These are phyloP conservation scores for Gentiana straminea DNA, from an alignment of 257 asterid genomes.

Conservation along the genomic window DNA sequence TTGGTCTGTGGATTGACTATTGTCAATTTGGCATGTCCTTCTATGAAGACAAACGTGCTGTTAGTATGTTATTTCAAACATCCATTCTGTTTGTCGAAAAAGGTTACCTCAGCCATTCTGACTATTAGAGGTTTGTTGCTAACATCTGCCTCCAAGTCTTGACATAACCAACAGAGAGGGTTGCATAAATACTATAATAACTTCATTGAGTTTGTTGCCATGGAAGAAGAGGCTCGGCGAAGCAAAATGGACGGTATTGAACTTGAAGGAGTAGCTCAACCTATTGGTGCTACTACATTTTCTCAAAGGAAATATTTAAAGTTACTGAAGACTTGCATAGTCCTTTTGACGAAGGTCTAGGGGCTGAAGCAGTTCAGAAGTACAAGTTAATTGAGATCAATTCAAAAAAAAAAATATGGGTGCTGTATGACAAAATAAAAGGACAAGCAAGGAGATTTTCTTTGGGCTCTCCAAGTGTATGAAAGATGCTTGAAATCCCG, in stretches of 20 bases:
- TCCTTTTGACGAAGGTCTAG: conserved; percentile 37
- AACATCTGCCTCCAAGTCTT: conserved; percentile 63
- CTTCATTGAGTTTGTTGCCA: conserved; percentile 61
- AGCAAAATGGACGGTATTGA: conserved; percentile 24
- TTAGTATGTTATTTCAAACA: conserved; percentile 78
- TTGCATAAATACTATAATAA: conserved; percentile 59
- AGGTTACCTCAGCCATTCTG: conserved; percentile 63
- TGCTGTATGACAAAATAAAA: conserved; percentile 50
- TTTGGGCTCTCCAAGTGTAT: conserved; percentile 58
- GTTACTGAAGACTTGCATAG: conserved; percentile 58
- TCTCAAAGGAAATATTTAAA: conserved; percentile 44
- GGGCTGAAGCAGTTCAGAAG: conserved; percentile 51
- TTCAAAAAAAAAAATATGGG: conserved; percentile 33
- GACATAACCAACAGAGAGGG: conserved; percentile 67
- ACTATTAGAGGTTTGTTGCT: conserved; percentile 72
- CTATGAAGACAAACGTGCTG: conserved; percentile 54
- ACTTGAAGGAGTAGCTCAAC: conserved; percentile 27
- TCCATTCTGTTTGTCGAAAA: conserved; percentile 66
- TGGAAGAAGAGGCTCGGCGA: conserved; percentile 54
- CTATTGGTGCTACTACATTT: conserved; percentile 19
- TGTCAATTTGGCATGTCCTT: conserved; percentile 48
- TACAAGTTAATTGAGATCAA: conserved; percentile 53
- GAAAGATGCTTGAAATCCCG: conserved; percentile 95
- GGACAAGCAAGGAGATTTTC: conserved; percentile 62
- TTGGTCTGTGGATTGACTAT: conserved; percentile 81